Conservation (phyloP, 805 yeast genomes). For the Saccharomycopsis fibuligera region DNA sequence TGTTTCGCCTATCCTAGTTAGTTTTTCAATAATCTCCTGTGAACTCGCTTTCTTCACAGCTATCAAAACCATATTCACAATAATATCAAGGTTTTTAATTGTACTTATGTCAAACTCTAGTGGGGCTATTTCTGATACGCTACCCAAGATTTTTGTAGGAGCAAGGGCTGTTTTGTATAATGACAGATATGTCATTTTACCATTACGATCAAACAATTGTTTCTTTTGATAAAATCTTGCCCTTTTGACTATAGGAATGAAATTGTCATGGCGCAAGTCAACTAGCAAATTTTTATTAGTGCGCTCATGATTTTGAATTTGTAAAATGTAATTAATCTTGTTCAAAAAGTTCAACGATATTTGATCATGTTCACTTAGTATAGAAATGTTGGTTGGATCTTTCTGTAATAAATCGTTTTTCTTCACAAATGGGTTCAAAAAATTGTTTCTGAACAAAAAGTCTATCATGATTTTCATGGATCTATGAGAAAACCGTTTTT, state of each 20-base stretch:
- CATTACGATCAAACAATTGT: neutral
- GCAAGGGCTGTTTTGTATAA: neutral
- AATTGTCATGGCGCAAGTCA: constrained; percentile 12
- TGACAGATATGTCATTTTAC: neutral
- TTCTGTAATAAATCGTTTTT: constrained; percentile 4
- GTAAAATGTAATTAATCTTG: constrained; percentile 14
- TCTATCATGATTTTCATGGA: constrained; percentile 17
- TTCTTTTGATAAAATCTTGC: neutral
- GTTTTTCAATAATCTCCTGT: neutral
- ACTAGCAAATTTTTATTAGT: constrained; percentile 9
- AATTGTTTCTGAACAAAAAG: constrained; percentile 10
- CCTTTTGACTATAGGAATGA: neutral
- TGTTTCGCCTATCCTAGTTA: constrained; percentile 6
- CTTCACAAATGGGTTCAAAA: constrained; percentile 10
- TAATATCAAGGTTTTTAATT: neutral
- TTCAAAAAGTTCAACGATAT: constrained; percentile 10
- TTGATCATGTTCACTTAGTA: constrained; percentile 7
- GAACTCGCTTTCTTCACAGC: constrained; percentile 5
- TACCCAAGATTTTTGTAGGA: neutral
- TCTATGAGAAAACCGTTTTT: constrained; percentile 10
- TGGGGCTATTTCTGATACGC: neutral
- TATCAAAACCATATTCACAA: constrained; percentile 3
- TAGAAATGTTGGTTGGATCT: neutral
- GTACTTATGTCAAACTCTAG: constrained; percentile 5
- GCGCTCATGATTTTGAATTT: constrained; percentile 14